These are phyloP conservation scores for Chalciporus sp. DNA, from an alignment of 1,284 basidiomycete species.

Conservation along the genomic window DNA sequence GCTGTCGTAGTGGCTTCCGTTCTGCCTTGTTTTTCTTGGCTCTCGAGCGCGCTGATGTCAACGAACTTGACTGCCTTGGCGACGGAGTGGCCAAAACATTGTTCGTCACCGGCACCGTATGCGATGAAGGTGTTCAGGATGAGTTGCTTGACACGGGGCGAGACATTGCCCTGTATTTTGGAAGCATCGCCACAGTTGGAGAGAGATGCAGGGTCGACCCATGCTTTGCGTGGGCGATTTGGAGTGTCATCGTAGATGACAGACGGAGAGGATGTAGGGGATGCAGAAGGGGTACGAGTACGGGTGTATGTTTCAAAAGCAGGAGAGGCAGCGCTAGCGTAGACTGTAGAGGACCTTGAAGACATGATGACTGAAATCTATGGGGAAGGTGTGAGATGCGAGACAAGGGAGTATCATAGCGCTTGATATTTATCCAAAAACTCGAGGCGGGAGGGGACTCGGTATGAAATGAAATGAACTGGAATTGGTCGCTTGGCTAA, in stretches of 20 bases:
- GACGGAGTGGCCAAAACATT: slow-evolving; percentile 60
- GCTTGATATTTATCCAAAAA: slow-evolving; percentile 34
- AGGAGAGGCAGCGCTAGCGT: slow-evolving; percentile 31
- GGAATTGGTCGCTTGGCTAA: slow-evolving; percentile 23
- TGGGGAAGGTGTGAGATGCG: slow-evolving; percentile 3
- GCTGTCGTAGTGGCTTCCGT: slow-evolving; percentile 60
- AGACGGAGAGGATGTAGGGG: slow-evolving; percentile 17
- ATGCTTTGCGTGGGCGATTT: slow-evolving; percentile 40
- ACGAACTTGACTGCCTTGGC: slow-evolving; percentile 60
- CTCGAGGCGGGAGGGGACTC: slow-evolving; percentile 1
- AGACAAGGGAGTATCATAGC: neutral
- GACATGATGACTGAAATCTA: slow-evolving; percentile 21
- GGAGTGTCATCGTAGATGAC: slow-evolving; percentile 22
- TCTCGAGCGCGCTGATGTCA: slow-evolving; percentile 53
- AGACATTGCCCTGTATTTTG: slow-evolving; percentile 60
- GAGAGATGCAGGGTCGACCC: slow-evolving; percentile 64
- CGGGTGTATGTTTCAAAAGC: slow-evolving; percentile 31
- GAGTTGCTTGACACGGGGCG: slow-evolving; percentile 61
- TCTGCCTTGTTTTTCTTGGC: slow-evolving; percentile 46
- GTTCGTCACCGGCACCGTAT: slow-evolving; percentile 64
- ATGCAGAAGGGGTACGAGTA: slow-evolving; percentile 17
- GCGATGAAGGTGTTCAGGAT: slow-evolving; percentile 63
- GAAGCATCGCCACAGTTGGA: slow-evolving; percentile 57
- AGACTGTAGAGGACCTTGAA: slow-evolving; percentile 29
- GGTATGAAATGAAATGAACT: slow-evolving; percentile 18